Percentiles rank a stretch among this genome's conserved stretches.
Conservation (phyloP, 2,329 filamentous ascomycete genomes). For the Berkeleyomyces basicola region DNA sequence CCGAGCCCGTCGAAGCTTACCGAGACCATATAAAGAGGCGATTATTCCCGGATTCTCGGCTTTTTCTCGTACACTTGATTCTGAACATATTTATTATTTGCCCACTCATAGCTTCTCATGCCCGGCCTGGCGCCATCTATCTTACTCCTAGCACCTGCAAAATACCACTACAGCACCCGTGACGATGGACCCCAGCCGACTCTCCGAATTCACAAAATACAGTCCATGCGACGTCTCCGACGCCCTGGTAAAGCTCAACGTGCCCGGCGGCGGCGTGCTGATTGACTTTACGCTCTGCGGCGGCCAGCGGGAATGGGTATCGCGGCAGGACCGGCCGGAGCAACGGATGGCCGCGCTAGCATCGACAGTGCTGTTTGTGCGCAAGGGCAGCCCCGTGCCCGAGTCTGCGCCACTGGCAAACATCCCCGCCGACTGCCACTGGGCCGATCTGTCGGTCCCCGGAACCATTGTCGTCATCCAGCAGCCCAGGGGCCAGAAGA, state of each 20-base stretch:
- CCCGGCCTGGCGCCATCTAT: too few species aligned
- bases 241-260: conserved; percentile 52
- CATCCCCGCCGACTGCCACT: conserved; percentile 45
- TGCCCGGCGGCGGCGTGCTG: conserved; percentile 49
- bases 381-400: conserved; percentile 31
- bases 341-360: conserved; percentile 27
- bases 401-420: conserved; percentile 23
- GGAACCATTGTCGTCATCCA: conserved; percentile 49
- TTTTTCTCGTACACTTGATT: too few species aligned
- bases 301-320: too few species aligned
- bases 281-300: conserved; percentile 32
- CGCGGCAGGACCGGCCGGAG: not conserved
- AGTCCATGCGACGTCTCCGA: conserved; percentile 49
- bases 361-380: conserved; percentile 45
- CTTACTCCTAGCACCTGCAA: not conserved
- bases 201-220: conserved; percentile 21
- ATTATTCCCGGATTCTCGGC: too few species aligned
- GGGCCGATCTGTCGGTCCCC: conserved; percentile 45
- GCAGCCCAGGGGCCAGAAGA: conserved; percentile 47
- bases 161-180: not conserved
- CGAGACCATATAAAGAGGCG: too few species aligned
- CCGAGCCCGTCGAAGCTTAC: too few species aligned
- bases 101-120: too few species aligned
- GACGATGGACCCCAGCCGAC: not conserved
- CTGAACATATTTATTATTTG: too few species aligned